Conservation (phyloP, 345 rosid genomes). For the Salix koriyanagi region DNA sequence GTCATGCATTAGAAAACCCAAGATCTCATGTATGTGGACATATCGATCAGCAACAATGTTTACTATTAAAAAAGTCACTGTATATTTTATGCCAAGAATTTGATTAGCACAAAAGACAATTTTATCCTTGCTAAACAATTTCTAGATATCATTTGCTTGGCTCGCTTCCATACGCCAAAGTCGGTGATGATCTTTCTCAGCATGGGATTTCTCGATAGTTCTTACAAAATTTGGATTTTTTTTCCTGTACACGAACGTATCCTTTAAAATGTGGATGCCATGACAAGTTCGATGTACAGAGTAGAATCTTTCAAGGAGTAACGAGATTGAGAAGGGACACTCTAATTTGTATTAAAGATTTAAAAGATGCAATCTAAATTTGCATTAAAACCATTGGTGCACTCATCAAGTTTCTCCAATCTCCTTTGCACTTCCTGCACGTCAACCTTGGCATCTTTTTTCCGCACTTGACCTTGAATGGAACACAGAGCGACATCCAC, state of each 20-base stretch:
- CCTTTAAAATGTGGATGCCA: background rate
- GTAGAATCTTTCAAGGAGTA: slow-evolving; percentile 13
- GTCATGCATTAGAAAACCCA: too few relatives aligned
- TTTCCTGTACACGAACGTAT: background rate
- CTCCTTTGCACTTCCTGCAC: slow-evolving; percentile 25
- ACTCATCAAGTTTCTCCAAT: slow-evolving; percentile 30
- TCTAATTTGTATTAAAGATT: slow-evolving; percentile 39
- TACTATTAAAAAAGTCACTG: too few relatives aligned
- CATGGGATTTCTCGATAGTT: background rate
- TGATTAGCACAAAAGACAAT: too few relatives aligned
- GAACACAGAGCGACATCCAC: slow-evolving; percentile 30
- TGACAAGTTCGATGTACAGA: background rate
- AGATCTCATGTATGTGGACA: too few relatives aligned
- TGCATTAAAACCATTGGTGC: slow-evolving; percentile 32
- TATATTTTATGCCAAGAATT: too few relatives aligned
- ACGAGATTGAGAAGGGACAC: slow-evolving; percentile 34
- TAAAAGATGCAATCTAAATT: slow-evolving; percentile 35
- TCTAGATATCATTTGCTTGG: too few relatives aligned
- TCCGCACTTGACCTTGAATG: slow-evolving; percentile 12
- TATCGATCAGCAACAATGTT: too few relatives aligned
- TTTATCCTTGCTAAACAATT: too few relatives aligned
- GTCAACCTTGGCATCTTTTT: slow-evolving; percentile 23
- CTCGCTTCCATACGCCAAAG: too few relatives aligned
- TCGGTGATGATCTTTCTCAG: too few relatives aligned
- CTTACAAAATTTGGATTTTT: background rate